Conservation (phyloP, 176 grass and related monocot genomes). For the Carex myosuroides region DNA sequence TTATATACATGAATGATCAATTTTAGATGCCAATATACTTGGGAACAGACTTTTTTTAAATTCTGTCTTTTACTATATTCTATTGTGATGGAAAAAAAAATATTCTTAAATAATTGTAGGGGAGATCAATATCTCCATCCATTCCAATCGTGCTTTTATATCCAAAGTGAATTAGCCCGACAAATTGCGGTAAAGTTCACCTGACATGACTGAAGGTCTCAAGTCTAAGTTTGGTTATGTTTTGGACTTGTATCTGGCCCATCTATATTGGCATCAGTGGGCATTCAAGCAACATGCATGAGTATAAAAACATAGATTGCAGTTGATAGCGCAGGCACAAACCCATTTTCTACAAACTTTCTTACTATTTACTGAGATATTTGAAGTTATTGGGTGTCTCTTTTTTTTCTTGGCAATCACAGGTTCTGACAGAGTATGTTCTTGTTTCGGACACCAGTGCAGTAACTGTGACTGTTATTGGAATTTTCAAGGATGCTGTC, state of each 20-base stretch:
- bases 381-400: neutral
- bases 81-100: neutral
- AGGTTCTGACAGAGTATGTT: conserved; percentile 98
- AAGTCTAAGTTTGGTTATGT: neutral
- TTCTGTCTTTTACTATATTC: neutral
- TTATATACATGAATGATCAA: neutral
- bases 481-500: conserved; percentile 90
- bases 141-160: neutral
- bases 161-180: neutral
- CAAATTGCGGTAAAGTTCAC: neutral
- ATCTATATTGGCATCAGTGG: neutral
- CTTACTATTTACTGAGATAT: neutral
- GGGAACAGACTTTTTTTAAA: neutral
- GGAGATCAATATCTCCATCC: neutral
- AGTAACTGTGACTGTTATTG: conserved; percentile 84
- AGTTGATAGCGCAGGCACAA: neutral
- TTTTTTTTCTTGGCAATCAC: conserved; percentile 21
- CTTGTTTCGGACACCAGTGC: conserved; percentile 94
- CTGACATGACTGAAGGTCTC: neutral
- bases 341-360: neutral
- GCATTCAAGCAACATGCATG: neutral
- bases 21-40: neutral
- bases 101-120: neutral
- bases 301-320: neutral
- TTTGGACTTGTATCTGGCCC: neutral